Evolutionary conservation across 495 filamentous ascomycete species (phyloP), one percentile per base, ranked within the genome.

Genomic region (Aspergillus biplanus): DNA sequence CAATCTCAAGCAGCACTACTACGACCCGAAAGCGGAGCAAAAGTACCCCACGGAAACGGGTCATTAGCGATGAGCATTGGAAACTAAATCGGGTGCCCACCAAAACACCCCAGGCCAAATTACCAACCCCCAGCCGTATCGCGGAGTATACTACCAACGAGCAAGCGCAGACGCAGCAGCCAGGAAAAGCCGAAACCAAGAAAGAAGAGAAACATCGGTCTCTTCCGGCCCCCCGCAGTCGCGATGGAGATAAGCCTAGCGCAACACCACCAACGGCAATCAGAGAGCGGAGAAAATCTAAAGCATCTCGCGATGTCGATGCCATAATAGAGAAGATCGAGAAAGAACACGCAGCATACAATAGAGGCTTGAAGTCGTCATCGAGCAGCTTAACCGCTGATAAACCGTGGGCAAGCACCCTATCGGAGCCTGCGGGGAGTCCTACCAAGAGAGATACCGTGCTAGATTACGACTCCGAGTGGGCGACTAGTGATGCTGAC

Each of bases 31-130:
- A 72, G 56, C 73, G 78, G 65, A 83, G 81, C 64, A 74, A 78
- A 53, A 85, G 80, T 67, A 81, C 85, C 18, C 91, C 91, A 6
- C 86, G 87, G 67, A 94, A 92, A 78, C 83, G 90, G 52, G 87
- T 94, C 27, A 82, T 94, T 21, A 92, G 90, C 67, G 91, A 94
- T 74, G 86, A 87, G 44, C 88, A 94, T 65, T 94, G 90, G 90
- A 77, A 76, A 61, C 80, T 79, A 49, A 83, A 81, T 61, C 82
- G 78, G 64, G 83, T 74, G 50, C 72, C 79, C 15, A 85, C 80
- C 15, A 75, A 77, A 61, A 59, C 79, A 67, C 32, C 79, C 78
- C 58, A 86, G 73, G 64, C 72, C 34, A 67, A 89, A 80, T 64
- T 82, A 78, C 73, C 87, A 77, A 59, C 69, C 75, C 67, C 83